Evolutionary conservation across 371 early-diverging fungal genomes (phyloP).

Genomic region (Funneliformis caledonium): DNA sequence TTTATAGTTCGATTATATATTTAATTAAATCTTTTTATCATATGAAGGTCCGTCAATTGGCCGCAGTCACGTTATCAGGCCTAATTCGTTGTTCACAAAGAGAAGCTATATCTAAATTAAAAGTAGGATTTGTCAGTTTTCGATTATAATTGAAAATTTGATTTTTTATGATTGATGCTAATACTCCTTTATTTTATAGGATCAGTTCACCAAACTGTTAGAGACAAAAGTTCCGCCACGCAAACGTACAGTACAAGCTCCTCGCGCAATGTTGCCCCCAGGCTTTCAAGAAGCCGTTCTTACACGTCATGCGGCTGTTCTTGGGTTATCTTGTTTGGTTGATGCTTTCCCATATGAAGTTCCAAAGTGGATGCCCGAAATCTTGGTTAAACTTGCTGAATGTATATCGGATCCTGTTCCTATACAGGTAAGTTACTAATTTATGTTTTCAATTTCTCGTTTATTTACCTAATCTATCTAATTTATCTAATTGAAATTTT

Average conservation of each 20-base stretch:
- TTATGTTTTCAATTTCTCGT: background rate
- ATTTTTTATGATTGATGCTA: background rate
- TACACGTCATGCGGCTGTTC: constrained; percentile 84
- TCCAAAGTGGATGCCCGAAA: constrained; percentile 88
- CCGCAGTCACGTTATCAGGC: constrained; percentile 81
- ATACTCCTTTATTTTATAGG: constrained; percentile 7
- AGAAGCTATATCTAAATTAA: constrained; percentile 67
- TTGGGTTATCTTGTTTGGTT: constrained; percentile 85
- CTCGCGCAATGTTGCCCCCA: constrained; percentile 55
- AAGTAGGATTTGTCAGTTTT: constrained; percentile 33
- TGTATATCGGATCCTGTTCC: constrained; percentile 89
- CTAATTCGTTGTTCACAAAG: constrained; percentile 86
- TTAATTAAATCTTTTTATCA: background rate
- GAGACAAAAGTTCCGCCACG: constrained; percentile 55
- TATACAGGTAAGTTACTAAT: constrained; percentile 61
- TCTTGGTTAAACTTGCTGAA: constrained; percentile 72
- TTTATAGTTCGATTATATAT: background rate
- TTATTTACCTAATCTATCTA: background rate
- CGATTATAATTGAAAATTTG: background rate
- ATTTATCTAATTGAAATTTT: background rate
- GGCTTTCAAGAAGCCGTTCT: constrained; percentile 66
- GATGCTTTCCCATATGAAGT: constrained; percentile 92
- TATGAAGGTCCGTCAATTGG: constrained; percentile 77
- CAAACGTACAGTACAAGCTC: constrained; percentile 49
- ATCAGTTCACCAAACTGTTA: constrained; percentile 48